A percentile compares a stretch with the other conserved stretches of the same genome.
Evolutionary conservation across 2,329 filamentous ascomycete species (phyloP).

Genomic region (Leptographium wingfieldii): DNA sequence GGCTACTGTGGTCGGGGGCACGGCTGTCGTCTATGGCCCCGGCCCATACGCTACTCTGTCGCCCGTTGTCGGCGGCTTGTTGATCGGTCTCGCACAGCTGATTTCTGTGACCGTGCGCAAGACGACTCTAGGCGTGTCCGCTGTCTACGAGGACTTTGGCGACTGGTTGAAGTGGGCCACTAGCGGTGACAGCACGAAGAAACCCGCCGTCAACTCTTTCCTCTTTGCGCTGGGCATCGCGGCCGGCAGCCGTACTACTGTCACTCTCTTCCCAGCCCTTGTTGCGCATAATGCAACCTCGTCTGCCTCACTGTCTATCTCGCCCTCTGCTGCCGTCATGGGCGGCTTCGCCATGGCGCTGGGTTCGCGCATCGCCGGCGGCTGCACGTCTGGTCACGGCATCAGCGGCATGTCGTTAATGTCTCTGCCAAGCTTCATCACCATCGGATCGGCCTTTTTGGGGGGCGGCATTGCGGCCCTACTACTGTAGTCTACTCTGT

Average conservation of each 20-base stretch:
- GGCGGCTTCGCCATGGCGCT: slow-evolving; percentile 47
- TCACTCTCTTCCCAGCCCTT: slow-evolving; percentile 1
- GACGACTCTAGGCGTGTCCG: slow-evolving; percentile 46
- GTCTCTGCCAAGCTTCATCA: slow-evolving; percentile 48
- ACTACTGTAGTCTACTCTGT: neutral
- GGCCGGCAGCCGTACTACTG: slow-evolving; percentile 11
- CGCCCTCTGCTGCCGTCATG: slow-evolving; percentile 27
- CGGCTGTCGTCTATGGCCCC: slow-evolving; percentile 17
- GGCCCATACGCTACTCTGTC: slow-evolving; percentile 22
- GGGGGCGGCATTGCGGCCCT: slow-evolving; percentile 23
- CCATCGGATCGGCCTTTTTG: slow-evolving; percentile 44
- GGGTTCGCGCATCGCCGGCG: slow-evolving; percentile 49
- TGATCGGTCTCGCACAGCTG: slow-evolving; percentile 46
- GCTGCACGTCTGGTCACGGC: slow-evolving; percentile 57
- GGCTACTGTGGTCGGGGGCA: slow-evolving; percentile 26
- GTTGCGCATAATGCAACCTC: neutral
- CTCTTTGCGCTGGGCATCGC: slow-evolving; percentile 20
- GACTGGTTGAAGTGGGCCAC: slow-evolving; percentile 30
- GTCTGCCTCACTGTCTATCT: slow-evolving; percentile 12
- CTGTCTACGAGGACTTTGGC: slow-evolving; percentile 48
- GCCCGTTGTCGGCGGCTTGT: slow-evolving; percentile 41
- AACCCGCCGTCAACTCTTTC: slow-evolving; percentile 17
- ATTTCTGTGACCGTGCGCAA: slow-evolving; percentile 39
- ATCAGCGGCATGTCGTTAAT: slow-evolving; percentile 54
- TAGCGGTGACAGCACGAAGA: neutral